A percentile compares a stretch with the other conserved stretches of the same genome.
Conservation (phyloP, 1,139 yeast genomes). For the Debaryomyces nepalensis region DNA sequence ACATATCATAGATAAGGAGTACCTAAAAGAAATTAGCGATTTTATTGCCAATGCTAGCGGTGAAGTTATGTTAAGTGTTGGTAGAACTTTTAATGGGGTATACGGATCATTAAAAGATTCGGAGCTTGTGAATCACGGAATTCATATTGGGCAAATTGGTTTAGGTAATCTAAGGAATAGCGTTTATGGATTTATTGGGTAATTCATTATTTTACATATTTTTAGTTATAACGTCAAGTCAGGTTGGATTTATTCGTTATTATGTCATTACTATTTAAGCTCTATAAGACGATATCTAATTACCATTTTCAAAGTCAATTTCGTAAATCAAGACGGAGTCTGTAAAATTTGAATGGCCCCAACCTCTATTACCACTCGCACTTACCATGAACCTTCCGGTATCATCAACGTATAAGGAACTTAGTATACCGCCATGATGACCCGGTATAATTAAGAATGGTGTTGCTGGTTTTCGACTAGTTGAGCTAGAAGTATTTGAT, state of each 20-base stretch:
- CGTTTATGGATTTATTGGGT: slow-evolving; percentile 25
- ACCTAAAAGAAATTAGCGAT: slow-evolving; percentile 13
- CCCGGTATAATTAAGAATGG: slow-evolving; percentile 69
- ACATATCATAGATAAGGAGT: slow-evolving; percentile 14
- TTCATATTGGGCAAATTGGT: slow-evolving; percentile 35
- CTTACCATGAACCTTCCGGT: slow-evolving; percentile 87
- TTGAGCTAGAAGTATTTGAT: slow-evolving; percentile 22
- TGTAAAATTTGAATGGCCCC: slow-evolving; percentile 80
- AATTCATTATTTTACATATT: slow-evolving; percentile 6
- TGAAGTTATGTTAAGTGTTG: slow-evolving; percentile 18
- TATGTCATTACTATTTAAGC: slow-evolving; percentile 10
- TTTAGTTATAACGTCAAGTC: background rate
- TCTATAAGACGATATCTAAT: slow-evolving; percentile 9
- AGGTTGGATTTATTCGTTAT: slow-evolving; percentile 5
- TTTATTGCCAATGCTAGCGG: slow-evolving; percentile 18
- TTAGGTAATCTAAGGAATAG: slow-evolving; percentile 36
- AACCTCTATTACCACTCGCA: slow-evolving; percentile 94
- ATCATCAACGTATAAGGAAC: slow-evolving; percentile 75
- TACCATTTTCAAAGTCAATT: slow-evolving; percentile 46
- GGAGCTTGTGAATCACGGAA: slow-evolving; percentile 24
- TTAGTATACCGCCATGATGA: slow-evolving; percentile 60
- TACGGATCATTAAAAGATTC: slow-evolving; percentile 22
- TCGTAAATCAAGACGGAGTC: slow-evolving; percentile 85
- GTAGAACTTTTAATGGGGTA: slow-evolving; percentile 19
- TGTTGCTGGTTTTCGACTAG: slow-evolving; percentile 46